Evolutionary conservation across 2,329 filamentous ascomycete genomes (phyloP).

Genomic region (Fulvia fulva): DNA sequence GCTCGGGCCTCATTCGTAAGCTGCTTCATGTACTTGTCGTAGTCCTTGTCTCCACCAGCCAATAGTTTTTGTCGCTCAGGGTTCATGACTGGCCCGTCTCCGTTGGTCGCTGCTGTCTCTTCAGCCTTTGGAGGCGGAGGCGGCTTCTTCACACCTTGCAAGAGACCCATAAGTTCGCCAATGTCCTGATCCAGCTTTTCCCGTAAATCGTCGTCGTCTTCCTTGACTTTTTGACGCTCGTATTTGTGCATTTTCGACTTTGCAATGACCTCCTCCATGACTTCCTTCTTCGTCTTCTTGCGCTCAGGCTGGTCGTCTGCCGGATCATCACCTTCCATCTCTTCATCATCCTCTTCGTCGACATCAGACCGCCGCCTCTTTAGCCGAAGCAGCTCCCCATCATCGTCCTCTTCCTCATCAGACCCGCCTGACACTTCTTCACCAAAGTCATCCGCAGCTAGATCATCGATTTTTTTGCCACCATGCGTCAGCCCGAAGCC

Average conservation of each 20-base stretch:
- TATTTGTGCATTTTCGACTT: constrained; percentile 96
- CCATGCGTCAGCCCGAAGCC: constrained; percentile 68
- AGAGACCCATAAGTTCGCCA: constrained; percentile 67
- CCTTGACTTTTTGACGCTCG: constrained; percentile 86
- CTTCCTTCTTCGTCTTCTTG: constrained; percentile 93
- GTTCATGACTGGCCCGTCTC: constrained; percentile 48
- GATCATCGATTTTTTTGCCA: constrained; percentile 65
- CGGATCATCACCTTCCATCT: constrained; percentile 48
- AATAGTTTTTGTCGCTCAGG: constrained; percentile 60
- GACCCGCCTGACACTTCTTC: constrained; percentile 38
- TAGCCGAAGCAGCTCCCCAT: constrained; percentile 39
- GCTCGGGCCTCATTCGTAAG: constrained; percentile 81
- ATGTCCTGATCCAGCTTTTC: constrained; percentile 82
- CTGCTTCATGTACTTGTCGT: constrained; percentile 78
- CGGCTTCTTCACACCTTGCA: constrained; percentile 55
- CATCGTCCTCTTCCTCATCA: constrained; percentile 31
- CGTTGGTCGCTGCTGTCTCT: constrained; percentile 30
- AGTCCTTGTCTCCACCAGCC: constrained; percentile 67
- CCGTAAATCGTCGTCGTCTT: constrained; percentile 85
- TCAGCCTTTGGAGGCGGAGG: constrained; percentile 26
- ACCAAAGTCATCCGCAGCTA: constrained; percentile 67
- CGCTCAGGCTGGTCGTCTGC: constrained; percentile 63
- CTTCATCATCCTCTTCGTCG: constrained; percentile 51
- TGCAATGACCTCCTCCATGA: constrained; percentile 96
- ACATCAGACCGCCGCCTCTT: constrained; percentile 51